A percentile compares a stretch with the other conserved stretches of the same genome.
Conservation (phyloP, 345 rosid genomes). For the Clausena lansium region DNA sequence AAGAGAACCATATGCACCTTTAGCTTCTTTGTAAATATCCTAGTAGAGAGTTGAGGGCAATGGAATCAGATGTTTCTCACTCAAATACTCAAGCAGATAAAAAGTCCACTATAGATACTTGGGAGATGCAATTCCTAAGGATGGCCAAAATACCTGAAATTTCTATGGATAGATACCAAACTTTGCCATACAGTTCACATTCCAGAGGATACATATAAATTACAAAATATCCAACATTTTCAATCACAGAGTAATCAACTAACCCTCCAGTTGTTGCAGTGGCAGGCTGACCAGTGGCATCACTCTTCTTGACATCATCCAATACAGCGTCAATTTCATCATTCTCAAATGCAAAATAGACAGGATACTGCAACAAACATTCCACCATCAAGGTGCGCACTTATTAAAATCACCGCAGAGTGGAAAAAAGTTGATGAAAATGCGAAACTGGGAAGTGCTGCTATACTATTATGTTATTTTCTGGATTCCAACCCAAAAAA, state of each 20-base stretch:
- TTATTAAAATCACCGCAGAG: not conserved
- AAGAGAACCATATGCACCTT: not conserved
- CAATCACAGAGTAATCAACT: conserved; percentile 30
- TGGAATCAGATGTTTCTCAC: not conserved
- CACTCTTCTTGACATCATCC: conserved; percentile 84
- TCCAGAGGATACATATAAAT: not conserved
- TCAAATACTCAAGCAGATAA: not conserved
- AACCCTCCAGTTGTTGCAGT: conserved; percentile 98
- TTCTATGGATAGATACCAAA: conserved; percentile 2
- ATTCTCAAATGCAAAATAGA: conserved; percentile 92
- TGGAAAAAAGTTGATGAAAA: not conserved
- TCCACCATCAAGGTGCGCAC: not conserved
- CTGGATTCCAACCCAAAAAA: not conserved
- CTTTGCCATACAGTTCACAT: not conserved
- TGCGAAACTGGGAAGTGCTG: not conserved
- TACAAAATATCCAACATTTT: conserved; percentile 5
- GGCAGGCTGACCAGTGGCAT: conserved; percentile 86
- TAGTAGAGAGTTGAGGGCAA: not conserved
- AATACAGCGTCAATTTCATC: conserved; percentile 72
- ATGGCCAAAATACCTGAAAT: not conserved
- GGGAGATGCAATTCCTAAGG: not conserved
- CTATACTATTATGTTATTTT: not conserved
- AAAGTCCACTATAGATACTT: not conserved
- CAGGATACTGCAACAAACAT: conserved; percentile 68
- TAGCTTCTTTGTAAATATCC: not conserved